A percentile compares a stretch with the other conserved stretches of the same genome.
phyloP scores from a whole-genome alignment of 495 filamentous ascomycete genomes.

The Podospora pseudopauciseta region DNA sequence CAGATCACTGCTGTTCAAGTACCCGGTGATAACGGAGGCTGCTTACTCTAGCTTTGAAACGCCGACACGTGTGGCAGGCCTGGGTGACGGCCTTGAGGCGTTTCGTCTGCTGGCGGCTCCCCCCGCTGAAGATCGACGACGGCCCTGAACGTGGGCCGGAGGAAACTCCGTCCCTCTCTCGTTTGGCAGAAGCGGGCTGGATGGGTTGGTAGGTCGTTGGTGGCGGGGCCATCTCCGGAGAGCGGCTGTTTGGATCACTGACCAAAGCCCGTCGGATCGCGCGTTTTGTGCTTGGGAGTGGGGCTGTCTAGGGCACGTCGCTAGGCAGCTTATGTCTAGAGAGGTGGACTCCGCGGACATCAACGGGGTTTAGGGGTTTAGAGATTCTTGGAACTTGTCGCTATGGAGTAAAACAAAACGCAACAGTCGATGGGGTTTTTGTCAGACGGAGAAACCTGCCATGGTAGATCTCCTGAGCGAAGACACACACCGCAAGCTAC shows the following conservation, averaged over 20 bases:
- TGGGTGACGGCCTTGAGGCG: slow-evolving; percentile 27
- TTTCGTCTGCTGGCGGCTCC: slow-evolving; percentile 11
- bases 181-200: slow-evolving; percentile 20
- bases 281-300: background rate
- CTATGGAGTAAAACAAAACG: background rate
- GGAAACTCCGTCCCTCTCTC: slow-evolving; percentile 7
- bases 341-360: background rate
- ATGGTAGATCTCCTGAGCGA: background rate
- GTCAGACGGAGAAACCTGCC: background rate
- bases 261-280: background rate
- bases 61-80: slow-evolving; percentile 27
- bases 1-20: background rate
- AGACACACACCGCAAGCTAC: background rate
- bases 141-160: slow-evolving; percentile 6
- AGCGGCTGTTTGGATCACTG: background rate
- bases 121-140: slow-evolving; percentile 3
- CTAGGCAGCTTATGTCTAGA: background rate
- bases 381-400: background rate
- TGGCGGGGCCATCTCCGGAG: slow-evolving; percentile 14
- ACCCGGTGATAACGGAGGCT: background rate
- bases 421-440: background rate
- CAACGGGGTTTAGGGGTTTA: background rate
- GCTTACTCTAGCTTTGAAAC: slow-evolving; percentile 26
- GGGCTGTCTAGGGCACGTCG: background rate
- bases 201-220: slow-evolving; percentile 14